A percentile compares a stretch with the other conserved stretches of the same genome.
These are phyloP conservation scores for Fusarium sp. DNA, from an alignment of 2,329 filamentous ascomycete genomes.

Conservation along the genomic window DNA sequence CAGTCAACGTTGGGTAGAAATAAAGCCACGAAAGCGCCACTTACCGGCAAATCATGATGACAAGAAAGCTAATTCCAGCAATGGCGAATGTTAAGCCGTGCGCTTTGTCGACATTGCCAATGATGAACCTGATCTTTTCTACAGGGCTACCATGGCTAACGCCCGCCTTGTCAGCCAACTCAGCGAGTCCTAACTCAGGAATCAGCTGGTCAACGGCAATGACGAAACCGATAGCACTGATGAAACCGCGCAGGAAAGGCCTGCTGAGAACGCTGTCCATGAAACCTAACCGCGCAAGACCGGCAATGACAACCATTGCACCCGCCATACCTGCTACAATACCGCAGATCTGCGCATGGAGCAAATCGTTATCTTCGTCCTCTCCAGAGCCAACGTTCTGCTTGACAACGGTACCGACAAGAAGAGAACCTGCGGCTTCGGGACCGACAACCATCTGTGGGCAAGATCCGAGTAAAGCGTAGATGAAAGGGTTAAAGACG, in stretches of 20 bases:
- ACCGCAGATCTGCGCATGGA: constrained; percentile 86
- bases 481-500: constrained; percentile 90
- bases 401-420: constrained; percentile 88
- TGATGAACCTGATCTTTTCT: constrained; percentile 85
- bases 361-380: constrained; percentile 68
- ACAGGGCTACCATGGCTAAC: constrained; percentile 86
- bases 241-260: constrained; percentile 93
- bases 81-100: constrained; percentile 82
- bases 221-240: constrained; percentile 95
- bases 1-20: constrained; percentile 6
- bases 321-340: constrained; percentile 90
- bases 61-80: constrained; percentile 80
- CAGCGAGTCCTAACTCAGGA: constrained; percentile 83
- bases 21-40: constrained; percentile 39
- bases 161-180: constrained; percentile 70
- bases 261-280: constrained; percentile 93
- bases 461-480: constrained; percentile 90
- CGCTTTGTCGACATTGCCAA: constrained; percentile 70
- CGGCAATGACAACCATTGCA: constrained; percentile 87
- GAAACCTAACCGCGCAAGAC: constrained; percentile 87
- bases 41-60: constrained; percentile 91
- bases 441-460: constrained; percentile 95
- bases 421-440: constrained; percentile 90
- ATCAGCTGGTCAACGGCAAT: constrained; percentile 96
- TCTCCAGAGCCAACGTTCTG: constrained; percentile 76